phyloP scores from a whole-genome alignment of 164 flowering plant species.

The Cinnamomum chago region DNA sequence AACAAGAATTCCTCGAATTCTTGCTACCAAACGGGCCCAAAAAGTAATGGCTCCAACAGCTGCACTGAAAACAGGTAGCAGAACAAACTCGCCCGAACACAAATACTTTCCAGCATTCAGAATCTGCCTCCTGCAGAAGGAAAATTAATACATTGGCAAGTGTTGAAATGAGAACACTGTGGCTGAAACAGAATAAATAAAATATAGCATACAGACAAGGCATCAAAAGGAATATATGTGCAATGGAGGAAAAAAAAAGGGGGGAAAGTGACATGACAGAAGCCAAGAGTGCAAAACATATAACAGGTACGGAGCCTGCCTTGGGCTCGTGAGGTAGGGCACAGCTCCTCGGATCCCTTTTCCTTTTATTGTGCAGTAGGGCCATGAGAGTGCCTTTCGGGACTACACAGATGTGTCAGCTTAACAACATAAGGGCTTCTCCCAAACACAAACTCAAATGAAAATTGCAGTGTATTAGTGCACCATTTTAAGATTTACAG shows the following conservation, averaged over 20 bases:
- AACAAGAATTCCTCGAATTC: no score
- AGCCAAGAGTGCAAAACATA: not conserved
- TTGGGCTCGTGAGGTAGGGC: not conserved
- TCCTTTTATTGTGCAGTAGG: not conserved
- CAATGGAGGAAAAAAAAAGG: not conserved
- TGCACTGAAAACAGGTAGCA: no score
- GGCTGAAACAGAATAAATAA: no score
- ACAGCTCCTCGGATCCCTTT: not conserved
- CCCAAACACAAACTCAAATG: slow-evolving; percentile 9
- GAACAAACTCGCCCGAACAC: no score
- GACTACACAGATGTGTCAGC: not conserved
- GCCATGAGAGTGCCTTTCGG: not conserved
- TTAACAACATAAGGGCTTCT: not conserved
- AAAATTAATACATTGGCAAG: not conserved
- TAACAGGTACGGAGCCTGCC: not conserved
- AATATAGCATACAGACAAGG: not conserved
- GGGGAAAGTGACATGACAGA: not conserved
- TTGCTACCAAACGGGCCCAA: no score
- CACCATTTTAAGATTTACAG: slow-evolving; percentile 25
- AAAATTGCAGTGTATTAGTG: slow-evolving; percentile 14
- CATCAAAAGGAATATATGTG: not conserved
- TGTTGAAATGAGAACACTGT: not conserved
- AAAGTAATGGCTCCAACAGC: no score
- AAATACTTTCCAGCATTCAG: no score
- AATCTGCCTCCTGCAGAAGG: no score